phyloP scores from a whole-genome alignment of 1,284 basidiomycete species.

The Dichomitus squalens region DNA sequence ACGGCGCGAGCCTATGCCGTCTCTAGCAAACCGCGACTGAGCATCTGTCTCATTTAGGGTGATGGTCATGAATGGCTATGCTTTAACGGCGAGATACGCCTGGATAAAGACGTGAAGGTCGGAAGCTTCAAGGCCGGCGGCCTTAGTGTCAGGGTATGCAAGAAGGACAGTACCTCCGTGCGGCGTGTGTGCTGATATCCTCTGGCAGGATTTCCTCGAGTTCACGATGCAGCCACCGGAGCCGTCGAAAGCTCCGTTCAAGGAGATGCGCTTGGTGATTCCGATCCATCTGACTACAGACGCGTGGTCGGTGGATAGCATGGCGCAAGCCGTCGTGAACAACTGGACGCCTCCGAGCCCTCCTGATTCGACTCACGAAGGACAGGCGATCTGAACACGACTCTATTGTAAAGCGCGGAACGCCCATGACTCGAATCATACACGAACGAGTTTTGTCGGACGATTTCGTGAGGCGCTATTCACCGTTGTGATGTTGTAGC shows the following conservation, averaged over 20 bases:
- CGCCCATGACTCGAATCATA: not conserved
- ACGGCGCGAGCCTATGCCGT: no score
- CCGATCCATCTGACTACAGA: slow-evolving; percentile 73
- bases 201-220: slow-evolving; percentile 60
- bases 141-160: slow-evolving; percentile 58
- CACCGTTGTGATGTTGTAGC: slow-evolving; percentile 13
- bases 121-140: slow-evolving; percentile 67
- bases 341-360: slow-evolving; percentile 28
- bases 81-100: slow-evolving; percentile 61
- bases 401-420: not conserved
- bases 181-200: not conserved
- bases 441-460: not conserved
- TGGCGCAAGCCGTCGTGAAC: slow-evolving; percentile 17
- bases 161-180: not conserved
- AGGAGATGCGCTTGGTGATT: slow-evolving; percentile 57
- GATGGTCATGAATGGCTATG: slow-evolving; percentile 61
- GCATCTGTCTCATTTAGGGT: slow-evolving; percentile 41
- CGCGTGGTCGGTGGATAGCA: slow-evolving; percentile 47
- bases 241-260: slow-evolving; percentile 53
- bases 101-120: slow-evolving; percentile 50
- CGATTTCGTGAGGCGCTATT: not conserved
- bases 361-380: slow-evolving; percentile 4
- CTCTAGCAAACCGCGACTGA: not conserved
- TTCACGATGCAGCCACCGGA: slow-evolving; percentile 62
- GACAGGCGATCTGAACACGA: not conserved